phyloP scores from a whole-genome alignment of 805 yeast species.

The Yamadazyma philogaea region DNA sequence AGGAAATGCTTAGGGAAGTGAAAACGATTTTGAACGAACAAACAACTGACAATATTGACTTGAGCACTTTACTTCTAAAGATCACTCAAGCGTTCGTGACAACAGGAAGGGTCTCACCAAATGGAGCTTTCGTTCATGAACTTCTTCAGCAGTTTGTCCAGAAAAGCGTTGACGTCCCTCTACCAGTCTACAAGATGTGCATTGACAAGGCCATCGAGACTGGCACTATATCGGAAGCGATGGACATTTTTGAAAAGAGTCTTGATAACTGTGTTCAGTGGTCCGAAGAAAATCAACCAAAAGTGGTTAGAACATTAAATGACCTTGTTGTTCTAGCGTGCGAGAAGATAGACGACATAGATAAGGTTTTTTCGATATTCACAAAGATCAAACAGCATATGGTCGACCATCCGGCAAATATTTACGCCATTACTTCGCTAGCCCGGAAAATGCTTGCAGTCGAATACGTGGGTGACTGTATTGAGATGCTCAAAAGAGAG shows the following conservation, averaged over 20 bases:
- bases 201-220: conserved; percentile 26
- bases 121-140: conserved; percentile 15
- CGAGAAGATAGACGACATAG: conserved; percentile 25
- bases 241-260: conserved; percentile 32
- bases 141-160: neutral
- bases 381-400: conserved; percentile 36
- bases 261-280: conserved; percentile 21
- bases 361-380: conserved; percentile 30
- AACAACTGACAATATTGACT: conserved; percentile 10
- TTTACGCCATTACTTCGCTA: conserved; percentile 28
- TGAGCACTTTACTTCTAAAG: conserved; percentile 15
- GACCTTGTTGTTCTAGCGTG: conserved; percentile 40
- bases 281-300: conserved; percentile 26
- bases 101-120: conserved; percentile 14
- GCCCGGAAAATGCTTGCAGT: conserved; percentile 28
- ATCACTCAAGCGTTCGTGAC: conserved; percentile 18
- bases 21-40: neutral
- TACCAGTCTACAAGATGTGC: conserved; percentile 25
- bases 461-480: conserved; percentile 39
- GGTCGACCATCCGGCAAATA: conserved; percentile 24
- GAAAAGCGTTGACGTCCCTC: conserved; percentile 17
- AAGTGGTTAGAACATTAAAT: conserved; percentile 42
- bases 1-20: neutral
- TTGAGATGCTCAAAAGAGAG: conserved; percentile 40
- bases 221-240: conserved; percentile 22